Base-by-base conservation (phyloP, 192 early-diverging fungal genomes). In the Linnemannia elongata region DNA sequence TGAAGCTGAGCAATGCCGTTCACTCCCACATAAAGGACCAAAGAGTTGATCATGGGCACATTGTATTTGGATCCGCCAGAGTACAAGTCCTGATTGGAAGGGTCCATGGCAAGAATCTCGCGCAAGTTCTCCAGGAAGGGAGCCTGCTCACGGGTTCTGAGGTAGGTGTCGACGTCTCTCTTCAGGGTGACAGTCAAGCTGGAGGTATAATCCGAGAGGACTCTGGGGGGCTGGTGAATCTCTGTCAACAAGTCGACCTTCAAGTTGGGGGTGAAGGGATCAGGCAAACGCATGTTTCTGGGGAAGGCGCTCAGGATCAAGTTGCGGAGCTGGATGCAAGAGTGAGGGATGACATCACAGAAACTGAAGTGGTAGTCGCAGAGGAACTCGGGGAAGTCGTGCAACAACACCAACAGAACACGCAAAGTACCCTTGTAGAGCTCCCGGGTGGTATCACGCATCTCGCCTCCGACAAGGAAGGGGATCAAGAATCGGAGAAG, bases 321-420 rank as follows among this genome's bases (percentile, higher is more conserved):
- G 83, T 99, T 99, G 42, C 97, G 94, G 36, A 99, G 90, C 87
- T 99, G 98, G 72, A 99, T 95, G 85, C 98, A 99, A 20, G 90
- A 91, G 27, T 92, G 88, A 4, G 98, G 98, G 60, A 99, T 97
- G 24, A 96, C 94, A 89, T 98, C 95, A 81, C 97, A 96, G 82
- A 99, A 94, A 63, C 93, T 94, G 74, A 97, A 96, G 82, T 97
- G 96, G 79, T 98, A 96, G 78, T 95, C 95, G 79, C 96, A 95
- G 74, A 99, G 90, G 89, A 99, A 99, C 89, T 99, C 98, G 22
- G 98, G 98, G 86, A 97, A 99, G 86, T 99, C 98, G 85, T 99
- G 98, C 76, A 99, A 88, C 15, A 99, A 87, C 13, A 99, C 95
- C 38, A 99, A 90, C 39, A 99, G 85, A 33, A 99, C 95, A 38